Evolutionary conservation across 176 grass and related monocot genomes (phyloP).

Genomic region (Sorghum bicolor): Sorghum_bicolor_NCBIv3 NC_012877.2:902501-903000

Average conservation of each 20-base stretch:
- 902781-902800: not conserved
- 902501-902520: no score
- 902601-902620: not conserved
- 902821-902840: not conserved
- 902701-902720: not conserved
- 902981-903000: not conserved
- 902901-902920: not conserved
- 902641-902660: not conserved
- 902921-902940: not conserved
- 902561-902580: not conserved
- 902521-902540: not conserved
- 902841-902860: not conserved
- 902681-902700: not conserved
- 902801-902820: not conserved
- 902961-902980: not conserved
- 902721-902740: not conserved
- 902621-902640: not conserved
- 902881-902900: not conserved
- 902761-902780: not conserved
- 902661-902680: conserved; percentile 9
- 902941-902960: not conserved
- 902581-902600: not conserved
- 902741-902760: not conserved
- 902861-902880: not conserved
- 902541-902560: not conserved